Evolutionary conservation across 2,329 filamentous ascomycete species (phyloP), one percentile per base, ranked within the genome.

Genomic region (Ceratocystis lukuohia): DNA sequence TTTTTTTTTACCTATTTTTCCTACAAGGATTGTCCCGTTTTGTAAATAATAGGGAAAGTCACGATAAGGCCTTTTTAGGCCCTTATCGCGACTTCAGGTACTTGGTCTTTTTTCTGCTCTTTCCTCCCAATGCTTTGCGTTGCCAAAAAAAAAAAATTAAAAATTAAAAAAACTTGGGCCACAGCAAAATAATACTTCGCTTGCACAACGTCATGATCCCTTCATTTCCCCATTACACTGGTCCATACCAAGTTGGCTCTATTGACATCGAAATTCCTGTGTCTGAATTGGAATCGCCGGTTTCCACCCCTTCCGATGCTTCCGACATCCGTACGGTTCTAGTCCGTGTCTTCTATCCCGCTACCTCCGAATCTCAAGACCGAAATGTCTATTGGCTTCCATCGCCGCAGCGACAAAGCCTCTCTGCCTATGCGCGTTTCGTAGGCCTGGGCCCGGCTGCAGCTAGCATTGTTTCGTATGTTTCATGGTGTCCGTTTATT

Each of bases 281-380:
- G 8, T 78, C 80, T 33, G 80, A 84, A 61, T 76, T 87, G 5
- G 73, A 80, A 1, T 78, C 82, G 1, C 83, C 85, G 0, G 78
- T 81, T 25, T 77, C 80, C 2, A 74, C 78, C 6, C 82, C 84
- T 5, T 77, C 80, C 6, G 79, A 81, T 62, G 80, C 84, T 4
- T 75, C 76, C 66, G 78, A 79, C 57, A 84, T 92, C 59, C 78
- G 84, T 22, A 96, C 91, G 0, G 80, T 95, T 30, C 86, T 88
- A 66, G 94, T 90, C 74, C 84, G 91, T 69, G 80, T 95, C 67
- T 96, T 89, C 76, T 95, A 95, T 73, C 91, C 91, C 0, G 86
- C 87, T 25, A 76, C 78, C 0, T 73, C 78, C 3, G 77, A 79
- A 20, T 78, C 81, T 2, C 79, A 83, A 71, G 83, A 83, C 71